Evolutionary conservation across 1,284 basidiomycete genomes (phyloP).

Genomic region (Termitomyces sp.): DNA sequence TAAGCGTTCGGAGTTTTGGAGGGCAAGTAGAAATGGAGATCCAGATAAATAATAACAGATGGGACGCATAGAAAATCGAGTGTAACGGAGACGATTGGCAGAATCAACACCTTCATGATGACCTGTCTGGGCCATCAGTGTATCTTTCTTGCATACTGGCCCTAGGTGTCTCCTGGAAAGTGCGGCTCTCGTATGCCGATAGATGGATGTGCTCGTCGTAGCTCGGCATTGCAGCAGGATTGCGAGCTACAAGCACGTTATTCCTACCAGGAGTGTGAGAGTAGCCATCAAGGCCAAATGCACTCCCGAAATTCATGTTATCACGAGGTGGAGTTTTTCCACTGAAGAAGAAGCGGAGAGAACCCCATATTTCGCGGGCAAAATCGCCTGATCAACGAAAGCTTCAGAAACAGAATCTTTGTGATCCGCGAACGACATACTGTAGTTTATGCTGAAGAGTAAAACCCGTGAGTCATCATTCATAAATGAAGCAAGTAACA

Average conservation of each 20-base stretch:
- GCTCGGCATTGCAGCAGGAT: conserved; percentile 13
- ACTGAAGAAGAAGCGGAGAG: conserved; percentile 57
- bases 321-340: conserved; percentile 40
- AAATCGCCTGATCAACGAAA: conserved; percentile 50
- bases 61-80: background rate
- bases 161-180: conserved; percentile 2
- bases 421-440: conserved; percentile 27
- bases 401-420: conserved; percentile 2
- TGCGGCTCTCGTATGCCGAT: conserved; percentile 7
- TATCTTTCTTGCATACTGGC: conserved; percentile 1
- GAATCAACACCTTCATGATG: background rate
- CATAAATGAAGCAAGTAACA: background rate
- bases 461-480: background rate
- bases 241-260: conserved; percentile 3
- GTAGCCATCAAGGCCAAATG: conserved; percentile 22
- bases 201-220: conserved; percentile 18
- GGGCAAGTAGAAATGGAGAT: background rate
- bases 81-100: background rate
- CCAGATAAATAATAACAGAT: background rate
- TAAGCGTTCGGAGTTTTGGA: background rate
- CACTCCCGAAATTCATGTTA: conserved; percentile 26
- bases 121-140: background rate
- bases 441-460: conserved; percentile 59
- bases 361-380: conserved; percentile 53
- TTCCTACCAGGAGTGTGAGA: background rate